A percentile compares a stretch with the other conserved stretches of the same genome.
Evolutionary conservation across 345 rosid genomes (phyloP).

Genomic region (Viola odorata): DNA sequence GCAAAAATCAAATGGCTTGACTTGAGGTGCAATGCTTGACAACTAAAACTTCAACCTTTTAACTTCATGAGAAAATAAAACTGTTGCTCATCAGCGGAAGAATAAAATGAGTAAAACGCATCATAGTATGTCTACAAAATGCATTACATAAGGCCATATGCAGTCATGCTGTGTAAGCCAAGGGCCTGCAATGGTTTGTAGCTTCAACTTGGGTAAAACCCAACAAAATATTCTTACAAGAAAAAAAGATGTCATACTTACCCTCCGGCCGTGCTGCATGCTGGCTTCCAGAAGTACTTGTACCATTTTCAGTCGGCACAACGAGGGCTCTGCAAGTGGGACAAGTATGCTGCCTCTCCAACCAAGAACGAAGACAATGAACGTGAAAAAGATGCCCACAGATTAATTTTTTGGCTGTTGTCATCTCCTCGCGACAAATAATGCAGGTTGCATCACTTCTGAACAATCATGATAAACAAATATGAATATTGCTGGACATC

Average conservation of each 20-base stretch:
- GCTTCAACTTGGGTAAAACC: background rate
- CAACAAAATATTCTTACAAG: background rate
- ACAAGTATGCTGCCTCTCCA: constrained; percentile 92
- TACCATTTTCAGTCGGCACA: constrained; percentile 70
- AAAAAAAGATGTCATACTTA: constrained; percentile 10
- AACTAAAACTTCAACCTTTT: no score
- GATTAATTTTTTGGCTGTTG: constrained; percentile 74
- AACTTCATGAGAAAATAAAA: no score
- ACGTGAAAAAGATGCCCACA: constrained; percentile 98
- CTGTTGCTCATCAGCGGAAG: no score
- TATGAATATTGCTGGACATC: constrained; percentile 12
- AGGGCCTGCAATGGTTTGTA: no score
- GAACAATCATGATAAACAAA: constrained; percentile 31
- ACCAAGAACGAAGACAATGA: constrained; percentile 95
- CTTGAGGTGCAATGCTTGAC: no score
- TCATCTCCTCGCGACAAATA: constrained; percentile 99
- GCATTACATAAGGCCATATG: no score
- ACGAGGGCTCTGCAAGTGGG: constrained; percentile 93
- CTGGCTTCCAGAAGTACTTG: constrained; percentile 52
- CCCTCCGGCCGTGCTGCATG: constrained; percentile 55
- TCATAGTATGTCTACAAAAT: no score
- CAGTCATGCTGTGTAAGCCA: no score
- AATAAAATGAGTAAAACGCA: no score
- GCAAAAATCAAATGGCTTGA: no score
- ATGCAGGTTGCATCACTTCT: constrained; percentile 94